Percentiles rank a stretch among this genome's conserved stretches.
Conservation (phyloP, 2,329 filamentous ascomycete species). For the Fusarium solani-melongenae region DNA sequence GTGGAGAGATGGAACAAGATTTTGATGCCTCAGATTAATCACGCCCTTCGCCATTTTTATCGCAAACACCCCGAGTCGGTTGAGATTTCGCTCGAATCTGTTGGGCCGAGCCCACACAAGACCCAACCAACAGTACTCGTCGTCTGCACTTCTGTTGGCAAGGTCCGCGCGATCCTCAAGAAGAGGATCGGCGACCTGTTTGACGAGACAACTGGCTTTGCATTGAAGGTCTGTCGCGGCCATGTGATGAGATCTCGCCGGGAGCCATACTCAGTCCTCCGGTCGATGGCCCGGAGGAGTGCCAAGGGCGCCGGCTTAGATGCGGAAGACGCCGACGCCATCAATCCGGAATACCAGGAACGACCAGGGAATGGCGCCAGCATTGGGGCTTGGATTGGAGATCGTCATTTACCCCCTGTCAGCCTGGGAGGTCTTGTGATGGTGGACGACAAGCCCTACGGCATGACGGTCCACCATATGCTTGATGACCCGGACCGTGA, state of each 20-base stretch:
- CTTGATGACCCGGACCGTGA: constrained; percentile 76
- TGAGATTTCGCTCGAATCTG: constrained; percentile 80
- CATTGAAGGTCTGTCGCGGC: constrained; percentile 78
- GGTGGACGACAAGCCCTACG: constrained; percentile 85
- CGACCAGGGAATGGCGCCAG: constrained; percentile 87
- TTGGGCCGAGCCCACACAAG: constrained; percentile 74
- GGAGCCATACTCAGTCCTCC: constrained; percentile 44
- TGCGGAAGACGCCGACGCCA: constrained; percentile 54
- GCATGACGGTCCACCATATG: constrained; percentile 98
- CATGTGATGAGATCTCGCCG: constrained; percentile 72
- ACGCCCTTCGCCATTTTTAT: constrained; percentile 76
- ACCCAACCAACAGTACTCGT: constrained; percentile 80
- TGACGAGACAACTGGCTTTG: constrained; percentile 70
- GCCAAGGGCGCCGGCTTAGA: constrained; percentile 52
- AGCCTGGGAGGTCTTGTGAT: constrained; percentile 90
- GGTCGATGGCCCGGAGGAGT: constrained; percentile 48
- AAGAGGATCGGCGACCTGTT: constrained; percentile 74
- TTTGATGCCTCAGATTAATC: constrained; percentile 79
- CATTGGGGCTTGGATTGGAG: constrained; percentile 89
- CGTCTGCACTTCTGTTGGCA: constrained; percentile 79
- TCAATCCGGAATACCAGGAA: constrained; percentile 82
- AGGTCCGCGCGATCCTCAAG: constrained; percentile 77
- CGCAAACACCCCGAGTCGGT: constrained; percentile 80
- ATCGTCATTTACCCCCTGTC: constrained; percentile 88
- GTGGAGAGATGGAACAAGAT: constrained; percentile 78